A percentile compares a stretch with the other conserved stretches of the same genome.
Evolutionary conservation across 2,329 filamentous ascomycete genomes (phyloP).

Genomic region (Pleomassaria siparia): DNA sequence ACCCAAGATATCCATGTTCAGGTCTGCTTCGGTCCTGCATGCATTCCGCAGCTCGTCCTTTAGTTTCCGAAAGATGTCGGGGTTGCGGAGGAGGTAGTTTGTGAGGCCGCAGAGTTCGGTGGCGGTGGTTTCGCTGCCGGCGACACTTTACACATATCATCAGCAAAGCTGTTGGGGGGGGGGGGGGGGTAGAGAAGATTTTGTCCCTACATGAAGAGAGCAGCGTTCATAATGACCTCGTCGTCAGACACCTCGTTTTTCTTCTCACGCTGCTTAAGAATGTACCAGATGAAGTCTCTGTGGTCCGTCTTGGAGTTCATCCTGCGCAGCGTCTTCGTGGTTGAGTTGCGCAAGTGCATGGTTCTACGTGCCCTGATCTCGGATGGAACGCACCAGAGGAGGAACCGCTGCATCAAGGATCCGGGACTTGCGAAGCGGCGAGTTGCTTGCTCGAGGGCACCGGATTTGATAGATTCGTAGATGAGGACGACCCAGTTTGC

Average conservation of each 20-base stretch:
- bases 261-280: slow-evolving; percentile 34
- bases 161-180: neutral
- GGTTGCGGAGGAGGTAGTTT: slow-evolving; percentile 33
- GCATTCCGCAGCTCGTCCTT: slow-evolving; percentile 29
- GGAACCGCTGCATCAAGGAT: slow-evolving; percentile 22
- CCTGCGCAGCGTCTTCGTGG: slow-evolving; percentile 31
- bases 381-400: slow-evolving; percentile 34
- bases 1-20: slow-evolving; percentile 33
- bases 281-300: slow-evolving; percentile 40
- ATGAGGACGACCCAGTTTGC: slow-evolving; percentile 38
- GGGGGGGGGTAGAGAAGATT: too few species aligned
- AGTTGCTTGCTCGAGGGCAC: slow-evolving; percentile 33
- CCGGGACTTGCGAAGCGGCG: slow-evolving; percentile 31
- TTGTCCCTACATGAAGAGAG: slow-evolving; percentile 33
- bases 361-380: slow-evolving; percentile 27
- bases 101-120: slow-evolving; percentile 36
- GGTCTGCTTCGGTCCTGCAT: slow-evolving; percentile 30
- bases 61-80: slow-evolving; percentile 23
- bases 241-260: slow-evolving; percentile 37
- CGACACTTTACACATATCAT: slow-evolving; percentile 20
- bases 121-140: slow-evolving; percentile 39
- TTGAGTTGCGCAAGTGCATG: slow-evolving; percentile 32
- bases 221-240: slow-evolving; percentile 37
- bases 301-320: slow-evolving; percentile 34
- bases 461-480: slow-evolving; percentile 39